These are phyloP conservation scores for Castanea mollissima DNA, from an alignment of 306 rosid genomes.

Conservation along the genomic window DNA sequence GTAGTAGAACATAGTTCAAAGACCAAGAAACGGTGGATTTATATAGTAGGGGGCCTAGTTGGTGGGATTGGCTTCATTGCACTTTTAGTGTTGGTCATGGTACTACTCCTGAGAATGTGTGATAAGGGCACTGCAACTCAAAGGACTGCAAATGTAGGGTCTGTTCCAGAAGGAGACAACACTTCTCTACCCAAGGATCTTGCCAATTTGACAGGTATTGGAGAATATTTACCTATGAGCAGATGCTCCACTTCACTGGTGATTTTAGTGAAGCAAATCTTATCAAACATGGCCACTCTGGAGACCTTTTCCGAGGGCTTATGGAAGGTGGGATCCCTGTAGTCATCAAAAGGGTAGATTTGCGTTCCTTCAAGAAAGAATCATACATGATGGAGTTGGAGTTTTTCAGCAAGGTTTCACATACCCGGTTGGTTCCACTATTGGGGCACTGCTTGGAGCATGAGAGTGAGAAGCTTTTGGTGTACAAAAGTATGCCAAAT, in stretches of 20 bases:
- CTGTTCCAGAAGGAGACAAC: slow-evolving; percentile 45
- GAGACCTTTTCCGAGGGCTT: slow-evolving; percentile 66
- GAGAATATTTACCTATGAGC: slow-evolving; percentile 68
- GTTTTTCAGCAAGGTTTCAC: slow-evolving; percentile 72
- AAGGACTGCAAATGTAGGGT: slow-evolving; percentile 46
- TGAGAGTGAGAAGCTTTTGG: slow-evolving; percentile 67
- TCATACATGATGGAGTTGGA: slow-evolving; percentile 57
- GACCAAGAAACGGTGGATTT: slow-evolving; percentile 42
- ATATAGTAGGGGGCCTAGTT: slow-evolving; percentile 67
- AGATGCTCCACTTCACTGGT: slow-evolving; percentile 53
- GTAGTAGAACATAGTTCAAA: slow-evolving; percentile 19
- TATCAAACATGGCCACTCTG: slow-evolving; percentile 87
- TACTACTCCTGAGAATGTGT: slow-evolving; percentile 42
- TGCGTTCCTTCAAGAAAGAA: slow-evolving; percentile 46
- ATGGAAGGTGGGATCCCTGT: slow-evolving; percentile 56
- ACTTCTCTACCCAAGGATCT: slow-evolving; percentile 52
- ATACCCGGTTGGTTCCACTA: slow-evolving; percentile 71
- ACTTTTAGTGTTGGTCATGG: slow-evolving; percentile 49
- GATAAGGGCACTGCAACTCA: slow-evolving; percentile 31
- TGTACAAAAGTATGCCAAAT: slow-evolving; percentile 84
- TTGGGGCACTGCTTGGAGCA: slow-evolving; percentile 84
- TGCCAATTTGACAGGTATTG: slow-evolving; percentile 36
- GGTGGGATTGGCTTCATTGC: slow-evolving; percentile 74
- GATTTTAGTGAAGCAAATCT: slow-evolving; percentile 68
- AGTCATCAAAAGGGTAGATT: slow-evolving; percentile 71